A percentile compares a stretch with the other conserved stretches of the same genome.
Evolutionary conservation across 1,284 basidiomycete genomes (phyloP).

Genomic region (Singerocomus inundabilis): DNA sequence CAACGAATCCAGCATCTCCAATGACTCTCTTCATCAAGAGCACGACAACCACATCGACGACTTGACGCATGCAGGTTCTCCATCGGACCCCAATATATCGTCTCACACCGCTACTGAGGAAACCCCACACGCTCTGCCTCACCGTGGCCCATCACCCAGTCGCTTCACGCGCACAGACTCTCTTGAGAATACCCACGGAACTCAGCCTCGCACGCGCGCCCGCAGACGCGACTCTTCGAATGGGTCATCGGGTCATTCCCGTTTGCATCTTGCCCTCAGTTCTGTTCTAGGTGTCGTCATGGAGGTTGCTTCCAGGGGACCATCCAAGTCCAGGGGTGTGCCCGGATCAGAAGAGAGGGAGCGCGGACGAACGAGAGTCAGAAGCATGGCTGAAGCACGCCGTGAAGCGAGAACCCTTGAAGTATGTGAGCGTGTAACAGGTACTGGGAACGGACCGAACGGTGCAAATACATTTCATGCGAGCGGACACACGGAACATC

Average conservation of each 20-base stretch:
- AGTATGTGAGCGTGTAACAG: slow-evolving; percentile 11
- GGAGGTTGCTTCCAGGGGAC: slow-evolving; percentile 22
- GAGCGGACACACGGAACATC: slow-evolving; percentile 5
- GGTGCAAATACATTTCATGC: background rate
- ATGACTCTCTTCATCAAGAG: slow-evolving; percentile 6
- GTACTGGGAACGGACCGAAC: background rate
- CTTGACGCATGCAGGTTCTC: background rate
- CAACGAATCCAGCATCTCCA: slow-evolving; percentile 14
- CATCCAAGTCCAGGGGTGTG: slow-evolving; percentile 12
- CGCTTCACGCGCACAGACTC: slow-evolving; percentile 3
- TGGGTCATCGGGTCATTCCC: slow-evolving; percentile 23
- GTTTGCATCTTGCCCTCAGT: slow-evolving; percentile 38
- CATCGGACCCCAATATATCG: background rate
- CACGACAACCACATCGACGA: background rate
- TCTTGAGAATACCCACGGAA: background rate
- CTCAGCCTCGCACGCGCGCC: background rate
- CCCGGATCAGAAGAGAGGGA: slow-evolving; percentile 21
- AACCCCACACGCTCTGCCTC: background rate
- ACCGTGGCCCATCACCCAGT: background rate
- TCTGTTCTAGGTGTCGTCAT: slow-evolving; percentile 40
- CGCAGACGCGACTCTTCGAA: slow-evolving; percentile 1
- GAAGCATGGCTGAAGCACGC: slow-evolving; percentile 5
- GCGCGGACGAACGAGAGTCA: slow-evolving; percentile 24
- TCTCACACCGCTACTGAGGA: slow-evolving; percentile 24
- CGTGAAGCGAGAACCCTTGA: background rate